Base-by-base conservation (phyloP, 2,329 filamentous ascomycete genomes). In the Epichloe coenophiala region DNA sequence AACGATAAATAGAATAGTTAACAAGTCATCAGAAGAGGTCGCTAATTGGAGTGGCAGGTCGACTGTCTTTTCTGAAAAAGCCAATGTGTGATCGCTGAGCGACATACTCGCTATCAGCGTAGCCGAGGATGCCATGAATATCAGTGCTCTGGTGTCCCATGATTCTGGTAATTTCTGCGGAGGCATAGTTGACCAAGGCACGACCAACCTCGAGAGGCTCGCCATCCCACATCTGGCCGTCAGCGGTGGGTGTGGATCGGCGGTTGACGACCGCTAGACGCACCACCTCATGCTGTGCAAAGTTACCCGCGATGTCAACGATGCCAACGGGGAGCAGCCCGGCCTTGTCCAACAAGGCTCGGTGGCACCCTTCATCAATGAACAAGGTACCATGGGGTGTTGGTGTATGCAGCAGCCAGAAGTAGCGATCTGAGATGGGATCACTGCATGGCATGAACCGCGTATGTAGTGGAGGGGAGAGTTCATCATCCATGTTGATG, bases 361-460 rank as follows among this genome's bases (percentile, higher is more conserved):
- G 73, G 68, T 89, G 83, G 3, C 91, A 91, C 41, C 93, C 93
- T n/a, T 80, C 72, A 70, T 98, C 93, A 59, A 98, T 94, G 69
- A 88, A 97, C 27, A 98, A 65, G 2, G 85, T 95, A 13, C 93
- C 93, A 61, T 95, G 90, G 0, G 93, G 88, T 23, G 84, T 83
- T 11, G 96, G 80, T 9, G 91, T 93, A 67, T 98, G 88, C 0
- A 97, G 76, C 46, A 98, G 83, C 93, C 93, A 98, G 75, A 98
- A 97, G 63, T 93, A 89, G 54, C 91, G 84, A 65, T 96, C 93
- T 51, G 88, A 83, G 53, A 97, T 93, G 1, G 91, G 90, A 27
- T 86, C 81, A 0, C 78, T 73, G 9, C 88, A 88, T 0, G 90
- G 88, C 12, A 95, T 75, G 73, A 98, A 98, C 51, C 93, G 84